These are phyloP conservation scores for Eucalyptus erythrocorys DNA, from an alignment of 345 rosid species.

Conservation along the genomic window DNA sequence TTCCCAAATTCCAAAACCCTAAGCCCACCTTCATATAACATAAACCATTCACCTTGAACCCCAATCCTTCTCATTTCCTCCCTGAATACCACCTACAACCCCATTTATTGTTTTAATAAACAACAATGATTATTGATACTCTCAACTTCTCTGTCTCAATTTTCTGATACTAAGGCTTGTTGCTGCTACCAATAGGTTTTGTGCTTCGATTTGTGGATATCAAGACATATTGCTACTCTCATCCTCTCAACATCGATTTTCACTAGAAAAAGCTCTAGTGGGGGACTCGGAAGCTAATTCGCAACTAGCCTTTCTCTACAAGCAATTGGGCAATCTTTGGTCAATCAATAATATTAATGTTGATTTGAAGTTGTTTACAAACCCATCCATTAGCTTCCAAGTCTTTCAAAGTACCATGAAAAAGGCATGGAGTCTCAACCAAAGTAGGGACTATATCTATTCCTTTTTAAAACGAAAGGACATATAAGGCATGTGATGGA, in stretches of 20 bases:
- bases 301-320: background rate
- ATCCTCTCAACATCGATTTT: background rate
- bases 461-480: no score
- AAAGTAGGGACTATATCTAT: fast-evolving
- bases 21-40: no score
- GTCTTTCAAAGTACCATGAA: no score
- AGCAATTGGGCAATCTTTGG: background rate
- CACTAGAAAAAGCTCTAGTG: background rate
- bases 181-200: background rate
- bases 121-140: no score
- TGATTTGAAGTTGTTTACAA: no score
- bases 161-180: background rate
- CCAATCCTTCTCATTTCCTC: background rate
- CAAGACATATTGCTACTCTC: background rate
- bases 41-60: background rate
- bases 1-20: fast-evolving
- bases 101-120: background rate
- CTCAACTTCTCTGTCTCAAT: background rate
- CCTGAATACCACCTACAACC: background rate
- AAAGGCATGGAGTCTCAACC: no score
- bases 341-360: no score
- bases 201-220: background rate
- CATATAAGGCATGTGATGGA: no score
- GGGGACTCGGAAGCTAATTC: background rate
- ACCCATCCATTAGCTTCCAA: no score